These are phyloP conservation scores for Trametes sp. DNA, from an alignment of 1,284 basidiomycete species.

Conservation along the genomic window DNA sequence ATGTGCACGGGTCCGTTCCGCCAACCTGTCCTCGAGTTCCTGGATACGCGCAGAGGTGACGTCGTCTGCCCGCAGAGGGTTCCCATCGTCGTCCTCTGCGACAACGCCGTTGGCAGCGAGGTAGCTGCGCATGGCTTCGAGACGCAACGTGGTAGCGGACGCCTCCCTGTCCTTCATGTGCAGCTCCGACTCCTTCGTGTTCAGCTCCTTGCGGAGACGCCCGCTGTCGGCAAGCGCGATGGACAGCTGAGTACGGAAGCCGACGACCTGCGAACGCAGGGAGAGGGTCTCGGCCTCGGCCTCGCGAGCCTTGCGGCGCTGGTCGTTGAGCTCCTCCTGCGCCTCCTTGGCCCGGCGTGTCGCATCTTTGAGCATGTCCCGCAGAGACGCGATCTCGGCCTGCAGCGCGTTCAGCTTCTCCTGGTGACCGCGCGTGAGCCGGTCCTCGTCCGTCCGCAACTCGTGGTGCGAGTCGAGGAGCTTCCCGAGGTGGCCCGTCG, in stretches of 20 bases:
- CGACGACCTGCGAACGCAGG: constrained; percentile 81
- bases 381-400: constrained; percentile 75
- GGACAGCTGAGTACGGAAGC: constrained; percentile 81
- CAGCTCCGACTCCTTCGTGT: constrained; percentile 74
- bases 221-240: constrained; percentile 77
- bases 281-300: constrained; percentile 75
- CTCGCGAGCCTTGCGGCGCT: constrained; percentile 70
- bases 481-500: constrained; percentile 85
- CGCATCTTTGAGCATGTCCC: constrained; percentile 81
- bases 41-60: constrained; percentile 59
- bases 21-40: constrained; percentile 80
- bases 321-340: constrained; percentile 74
- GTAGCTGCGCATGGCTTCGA: constrained; percentile 86
- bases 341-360: constrained; percentile 74
- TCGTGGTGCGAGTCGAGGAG: constrained; percentile 86
- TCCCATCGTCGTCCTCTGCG: constrained; percentile 70
- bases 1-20: constrained; percentile 74
- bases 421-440: constrained; percentile 72
- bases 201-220: constrained; percentile 73
- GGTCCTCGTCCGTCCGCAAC: constrained; percentile 81
- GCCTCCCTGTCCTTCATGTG: constrained; percentile 73
- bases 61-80: constrained; percentile 54
- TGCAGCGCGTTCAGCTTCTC: constrained; percentile 87
- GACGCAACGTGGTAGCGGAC: constrained; percentile 78
- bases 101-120: constrained; percentile 89